Evolutionary conservation across 805 yeast species (phyloP), one percentile per base, ranked within the genome.

Genomic region (Pichia phayaonensis): DNA sequence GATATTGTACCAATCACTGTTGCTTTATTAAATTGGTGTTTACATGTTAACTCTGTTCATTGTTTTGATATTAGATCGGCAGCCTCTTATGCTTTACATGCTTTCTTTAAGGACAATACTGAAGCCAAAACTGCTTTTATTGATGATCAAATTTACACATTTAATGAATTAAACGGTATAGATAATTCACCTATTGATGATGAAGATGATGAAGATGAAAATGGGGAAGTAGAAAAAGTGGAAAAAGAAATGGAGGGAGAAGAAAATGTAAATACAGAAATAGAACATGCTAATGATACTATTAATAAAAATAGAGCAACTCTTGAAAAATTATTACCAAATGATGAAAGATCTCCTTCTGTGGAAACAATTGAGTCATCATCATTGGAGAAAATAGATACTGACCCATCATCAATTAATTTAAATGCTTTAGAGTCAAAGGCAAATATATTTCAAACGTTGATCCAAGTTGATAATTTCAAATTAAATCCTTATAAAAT

Each of bases 21-120:
- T 27, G 89, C 95, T 0, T 70, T 94, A 46, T 61, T 92, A 29
- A 84, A 86, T 55, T 94, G 99, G 99, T 75, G 88, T 34, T 67
- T 92, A 8, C 76, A 72, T 52, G 79, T 83, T 4, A 87, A 86
- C 56, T 88, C 97, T 0, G 86, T 90, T 3, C 97, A 90, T 59
- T 69, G 81, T 0, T 94, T 94, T 64, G 90, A 87, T 54, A 75
- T 90, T 7, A 74, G 99, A 57, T 78, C 81, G 11, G 90, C 90
- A 2, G 79, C 97, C 4, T 72, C 80, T 5, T 67, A 72, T 40
- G 77, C 88, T 40, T 65, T 94, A 40, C 80, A 79, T 47, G 81
- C 92, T 0, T 87, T 82, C 55, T 79, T 90, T 51, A 67, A 74
- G 51, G 79, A 78, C 24, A 90, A 89, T 59, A 62, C 68, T 2